These are phyloP conservation scores for Pluteus cervinus DNA, from an alignment of 768 basidiomycete species.

Conservation along the genomic window DNA sequence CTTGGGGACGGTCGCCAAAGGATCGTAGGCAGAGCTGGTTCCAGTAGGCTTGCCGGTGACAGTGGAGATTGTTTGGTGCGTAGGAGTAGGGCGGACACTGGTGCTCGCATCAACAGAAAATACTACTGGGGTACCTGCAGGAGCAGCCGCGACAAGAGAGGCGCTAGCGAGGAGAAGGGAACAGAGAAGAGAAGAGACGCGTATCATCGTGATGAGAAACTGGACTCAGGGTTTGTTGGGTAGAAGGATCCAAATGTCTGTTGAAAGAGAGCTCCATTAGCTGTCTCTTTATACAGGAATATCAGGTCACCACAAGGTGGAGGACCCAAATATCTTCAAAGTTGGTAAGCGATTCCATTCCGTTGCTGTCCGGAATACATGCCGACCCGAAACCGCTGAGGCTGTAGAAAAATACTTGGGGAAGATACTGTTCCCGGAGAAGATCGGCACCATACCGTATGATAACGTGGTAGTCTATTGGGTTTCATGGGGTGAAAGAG, in stretches of 20 bases:
- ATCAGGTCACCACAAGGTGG: background rate
- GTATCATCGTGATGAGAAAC: conserved; percentile 24
- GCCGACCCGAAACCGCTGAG: too few relatives aligned
- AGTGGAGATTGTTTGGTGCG: conserved; percentile 12
- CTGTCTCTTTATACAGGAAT: conserved; percentile 1
- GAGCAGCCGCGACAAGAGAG: conserved; percentile 21
- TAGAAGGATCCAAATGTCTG: background rate
- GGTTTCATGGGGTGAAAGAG: too few relatives aligned
- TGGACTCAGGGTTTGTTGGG: background rate
- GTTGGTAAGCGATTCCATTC: too few relatives aligned
- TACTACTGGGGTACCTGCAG: conserved; percentile 8
- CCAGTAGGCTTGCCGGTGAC: conserved; percentile 9
- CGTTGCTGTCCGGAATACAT: too few relatives aligned
- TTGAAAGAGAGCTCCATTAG: background rate
- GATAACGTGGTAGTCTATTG: too few relatives aligned
- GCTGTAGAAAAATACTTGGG: too few relatives aligned
- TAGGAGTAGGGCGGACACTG: conserved; percentile 10
- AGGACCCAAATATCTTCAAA: background rate
- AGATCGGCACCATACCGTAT: too few relatives aligned
- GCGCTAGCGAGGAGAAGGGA: conserved; percentile 26
- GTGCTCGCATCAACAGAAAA: conserved; percentile 13
- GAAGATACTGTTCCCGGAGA: too few relatives aligned
- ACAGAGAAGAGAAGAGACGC: conserved; percentile 25
- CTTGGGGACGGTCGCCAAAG: conserved; percentile 38
- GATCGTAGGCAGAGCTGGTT: conserved; percentile 15